Evolutionary conservation across 2,329 filamentous ascomycete species (phyloP).

Genomic region (Phaeoacremonium minimum): DNA sequence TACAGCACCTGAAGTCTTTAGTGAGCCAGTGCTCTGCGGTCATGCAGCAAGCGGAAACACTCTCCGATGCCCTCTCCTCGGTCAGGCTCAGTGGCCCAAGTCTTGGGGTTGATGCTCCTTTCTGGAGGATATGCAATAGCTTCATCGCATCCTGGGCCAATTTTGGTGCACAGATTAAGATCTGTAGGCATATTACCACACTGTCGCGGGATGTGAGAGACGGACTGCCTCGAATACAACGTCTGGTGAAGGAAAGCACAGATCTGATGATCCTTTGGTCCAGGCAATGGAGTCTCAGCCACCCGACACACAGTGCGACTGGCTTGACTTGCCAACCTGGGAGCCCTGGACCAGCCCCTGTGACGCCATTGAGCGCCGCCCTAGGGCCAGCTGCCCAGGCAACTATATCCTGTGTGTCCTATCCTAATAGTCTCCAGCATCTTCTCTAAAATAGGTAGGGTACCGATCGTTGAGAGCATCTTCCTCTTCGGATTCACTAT

Average conservation of each 20-base stretch:
- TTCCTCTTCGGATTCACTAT: too few species aligned
- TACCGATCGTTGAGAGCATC: too few species aligned
- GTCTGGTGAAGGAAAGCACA: constrained; percentile 75
- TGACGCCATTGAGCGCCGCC: constrained; percentile 85
- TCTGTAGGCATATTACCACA: constrained; percentile 43
- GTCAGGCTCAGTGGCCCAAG: constrained; percentile 85
- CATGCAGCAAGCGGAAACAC: constrained; percentile 67
- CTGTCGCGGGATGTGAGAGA: constrained; percentile 65
- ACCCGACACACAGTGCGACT: constrained; percentile 27
- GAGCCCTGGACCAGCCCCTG: constrained; percentile 50
- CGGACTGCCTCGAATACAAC: constrained; percentile 76
- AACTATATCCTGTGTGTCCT: constrained; percentile 75
- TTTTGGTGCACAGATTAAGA: constrained; percentile 57
- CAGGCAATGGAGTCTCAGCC: constrained; percentile 39
- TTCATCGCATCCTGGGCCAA: constrained; percentile 69
- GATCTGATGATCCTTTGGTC: constrained; percentile 62
- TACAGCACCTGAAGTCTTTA: constrained; percentile 65
- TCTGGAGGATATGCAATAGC: constrained; percentile 69
- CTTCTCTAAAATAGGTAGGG: too few species aligned
- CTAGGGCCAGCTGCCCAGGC: constrained; percentile 87
- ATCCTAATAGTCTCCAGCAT: too few species aligned
- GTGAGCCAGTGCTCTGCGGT: constrained; percentile 68
- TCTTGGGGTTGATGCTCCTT: constrained; percentile 57
- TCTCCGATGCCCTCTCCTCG: constrained; percentile 68
- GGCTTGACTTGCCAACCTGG: constrained; percentile 13